These are phyloP conservation scores for Capronia americana DNA, from an alignment of 2,329 filamentous ascomycete species.

Conservation along the genomic window DNA sequence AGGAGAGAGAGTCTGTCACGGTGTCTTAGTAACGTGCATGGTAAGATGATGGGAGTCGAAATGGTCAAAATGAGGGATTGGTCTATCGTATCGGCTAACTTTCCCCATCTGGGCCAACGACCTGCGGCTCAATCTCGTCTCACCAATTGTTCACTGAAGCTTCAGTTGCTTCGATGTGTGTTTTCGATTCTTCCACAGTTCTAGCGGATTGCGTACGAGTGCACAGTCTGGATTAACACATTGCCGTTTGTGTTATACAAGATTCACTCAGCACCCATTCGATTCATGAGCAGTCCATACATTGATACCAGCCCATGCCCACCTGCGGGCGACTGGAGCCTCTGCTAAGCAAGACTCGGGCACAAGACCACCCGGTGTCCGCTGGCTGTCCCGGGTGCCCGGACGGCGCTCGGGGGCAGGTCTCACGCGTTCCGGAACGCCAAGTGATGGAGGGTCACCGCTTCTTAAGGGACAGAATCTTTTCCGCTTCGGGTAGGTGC, in stretches of 20 bases:
- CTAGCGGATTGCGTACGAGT: neutral
- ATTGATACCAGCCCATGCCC: neutral
- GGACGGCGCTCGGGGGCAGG: neutral
- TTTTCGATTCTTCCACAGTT: neutral
- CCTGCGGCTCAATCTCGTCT: neutral
- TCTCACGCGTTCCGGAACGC: neutral
- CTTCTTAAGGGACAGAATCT: neutral
- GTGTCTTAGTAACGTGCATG: neutral
- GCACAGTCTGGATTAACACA: neutral
- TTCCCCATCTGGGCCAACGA: neutral
- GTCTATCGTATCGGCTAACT: neutral
- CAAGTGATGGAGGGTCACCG: neutral
- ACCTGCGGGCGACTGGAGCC: neutral
- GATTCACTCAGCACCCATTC: neutral
- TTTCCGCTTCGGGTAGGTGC: neutral
- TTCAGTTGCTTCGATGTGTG: neutral
- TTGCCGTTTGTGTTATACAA: neutral
- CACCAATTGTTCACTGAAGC: neutral
- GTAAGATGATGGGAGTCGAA: neutral
- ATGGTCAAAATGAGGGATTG: neutral
- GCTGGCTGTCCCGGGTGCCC: neutral
- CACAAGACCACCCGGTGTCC: neutral
- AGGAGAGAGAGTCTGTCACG: neutral
- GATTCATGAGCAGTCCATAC: neutral
- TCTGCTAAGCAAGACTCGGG: neutral